phyloP scores from a whole-genome alignment of 805 yeast genomes.

The Yarrowia keelungensis region DNA sequence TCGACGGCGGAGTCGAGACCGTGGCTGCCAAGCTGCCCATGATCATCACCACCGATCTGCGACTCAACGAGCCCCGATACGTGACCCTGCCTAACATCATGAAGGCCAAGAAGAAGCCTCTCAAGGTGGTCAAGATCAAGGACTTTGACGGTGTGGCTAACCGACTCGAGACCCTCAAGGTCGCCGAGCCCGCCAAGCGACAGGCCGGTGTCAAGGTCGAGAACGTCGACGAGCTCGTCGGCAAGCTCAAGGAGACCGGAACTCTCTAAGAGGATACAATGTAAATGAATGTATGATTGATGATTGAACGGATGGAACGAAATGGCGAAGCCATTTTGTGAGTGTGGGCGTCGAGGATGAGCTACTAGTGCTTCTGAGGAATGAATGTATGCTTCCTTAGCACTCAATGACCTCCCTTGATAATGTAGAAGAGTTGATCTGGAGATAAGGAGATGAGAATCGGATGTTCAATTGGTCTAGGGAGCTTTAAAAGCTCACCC shows the following conservation, averaged over 20 bases:
- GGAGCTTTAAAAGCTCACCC: too few relatives aligned
- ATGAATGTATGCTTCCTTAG: too few relatives aligned
- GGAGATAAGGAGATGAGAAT: too few relatives aligned
- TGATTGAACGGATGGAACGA: slow-evolving; percentile 16
- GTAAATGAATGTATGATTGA: slow-evolving; percentile 40
- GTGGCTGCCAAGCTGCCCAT: slow-evolving; percentile 79
- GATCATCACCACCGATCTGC: slow-evolving; percentile 88
- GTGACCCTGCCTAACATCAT: slow-evolving; percentile 95
- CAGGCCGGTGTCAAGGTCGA: slow-evolving; percentile 81
- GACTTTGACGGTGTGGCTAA: slow-evolving; percentile 73
- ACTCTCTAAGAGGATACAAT: slow-evolving; percentile 57
- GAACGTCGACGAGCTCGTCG: slow-evolving; percentile 80
- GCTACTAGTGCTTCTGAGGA: too few relatives aligned
- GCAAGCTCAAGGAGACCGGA: slow-evolving; percentile 77
- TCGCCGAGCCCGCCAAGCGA: slow-evolving; percentile 87
- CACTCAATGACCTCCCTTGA: too few relatives aligned
- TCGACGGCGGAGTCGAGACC: slow-evolving; percentile 93
- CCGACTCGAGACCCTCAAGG: slow-evolving; percentile 71
- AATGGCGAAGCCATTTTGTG: too few relatives aligned
- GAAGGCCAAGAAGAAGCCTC: slow-evolving; percentile 98
- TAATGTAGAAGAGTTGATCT: too few relatives aligned
- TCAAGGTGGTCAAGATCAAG: slow-evolving; percentile 66
- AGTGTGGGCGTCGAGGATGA: too few relatives aligned
- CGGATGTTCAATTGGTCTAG: too few relatives aligned
- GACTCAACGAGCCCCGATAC: slow-evolving; percentile 93